These are phyloP conservation scores for Falciphora oryzae DNA, from an alignment of 2,329 filamentous ascomycete species.

Conservation along the genomic window DNA sequence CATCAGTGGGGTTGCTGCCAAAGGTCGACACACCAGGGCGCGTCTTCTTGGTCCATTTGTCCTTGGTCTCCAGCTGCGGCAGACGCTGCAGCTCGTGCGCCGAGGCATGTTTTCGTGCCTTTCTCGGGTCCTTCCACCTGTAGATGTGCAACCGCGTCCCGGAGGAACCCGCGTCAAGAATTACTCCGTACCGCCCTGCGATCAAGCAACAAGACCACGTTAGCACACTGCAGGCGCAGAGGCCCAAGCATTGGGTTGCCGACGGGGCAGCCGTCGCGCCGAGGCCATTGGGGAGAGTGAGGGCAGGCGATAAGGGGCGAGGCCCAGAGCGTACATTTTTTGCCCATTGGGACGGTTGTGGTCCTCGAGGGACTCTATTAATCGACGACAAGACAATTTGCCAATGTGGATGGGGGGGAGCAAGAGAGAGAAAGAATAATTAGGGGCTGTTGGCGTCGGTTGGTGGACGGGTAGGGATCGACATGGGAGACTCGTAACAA, in stretches of 20 bases:
- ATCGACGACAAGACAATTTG: neutral
- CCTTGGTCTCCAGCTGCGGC: constrained; percentile 76
- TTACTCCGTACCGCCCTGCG: constrained; percentile 74
- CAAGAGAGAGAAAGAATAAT: neutral
- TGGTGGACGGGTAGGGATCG: neutral
- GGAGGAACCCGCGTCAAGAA: constrained; percentile 96
- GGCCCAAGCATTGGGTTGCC: neutral
- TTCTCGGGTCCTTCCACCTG: constrained; percentile 76
- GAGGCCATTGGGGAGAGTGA: neutral
- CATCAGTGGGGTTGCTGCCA: constrained; percentile 64
- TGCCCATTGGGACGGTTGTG: constrained; percentile 6
- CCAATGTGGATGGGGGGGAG: neutral
- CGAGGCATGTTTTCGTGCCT: constrained; percentile 57
- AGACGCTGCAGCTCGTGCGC: constrained; percentile 59
- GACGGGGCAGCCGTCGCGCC: neutral
- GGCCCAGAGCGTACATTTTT: constrained; percentile 6
- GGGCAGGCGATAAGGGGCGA: neutral
- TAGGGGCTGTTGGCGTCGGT: neutral
- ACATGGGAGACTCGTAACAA: neutral
- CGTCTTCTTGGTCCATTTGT: constrained; percentile 89
- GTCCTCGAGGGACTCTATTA: constrained; percentile 5
- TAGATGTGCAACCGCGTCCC: constrained; percentile 94
- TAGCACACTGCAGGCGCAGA: constrained; percentile 5
- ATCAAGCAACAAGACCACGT: constrained; percentile 6
- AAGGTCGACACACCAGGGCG: constrained; percentile 91